These are phyloP conservation scores for Dioszegia aurantiaca DNA, from an alignment of 768 basidiomycete species.

Conservation along the genomic window DNA sequence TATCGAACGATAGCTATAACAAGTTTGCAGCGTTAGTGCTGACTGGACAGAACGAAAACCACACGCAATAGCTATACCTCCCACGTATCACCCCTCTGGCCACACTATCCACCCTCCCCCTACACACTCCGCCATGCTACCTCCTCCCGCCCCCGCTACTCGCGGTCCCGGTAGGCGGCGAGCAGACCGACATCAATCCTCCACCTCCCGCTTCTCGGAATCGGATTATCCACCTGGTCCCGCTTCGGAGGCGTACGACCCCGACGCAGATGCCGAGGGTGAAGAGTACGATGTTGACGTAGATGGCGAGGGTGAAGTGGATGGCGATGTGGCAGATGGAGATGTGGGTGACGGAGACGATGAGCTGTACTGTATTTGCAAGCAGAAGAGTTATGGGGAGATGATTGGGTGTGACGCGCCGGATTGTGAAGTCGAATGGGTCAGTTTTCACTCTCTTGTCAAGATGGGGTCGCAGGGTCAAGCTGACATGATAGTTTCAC, in stretches of 20 bases:
- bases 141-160: slow-evolving; percentile 24
- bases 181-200: slow-evolving; percentile 19
- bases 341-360: slow-evolving; percentile 63
- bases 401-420: slow-evolving; percentile 91
- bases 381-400: slow-evolving; percentile 79
- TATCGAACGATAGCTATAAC: not conserved
- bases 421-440: slow-evolving; percentile 84
- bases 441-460: slow-evolving; percentile 55
- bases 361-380: slow-evolving; percentile 78
- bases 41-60: slow-evolving; percentile 39
- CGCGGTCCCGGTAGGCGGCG: slow-evolving; percentile 13
- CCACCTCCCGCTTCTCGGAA: slow-evolving; percentile 18
- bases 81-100: slow-evolving; percentile 15
- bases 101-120: slow-evolving; percentile 24
- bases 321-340: slow-evolving; percentile 56
- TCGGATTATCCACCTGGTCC: not conserved
- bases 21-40: too few species aligned
- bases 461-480: not conserved
- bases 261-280: slow-evolving; percentile 20
- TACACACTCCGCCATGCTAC: slow-evolving; percentile 22
- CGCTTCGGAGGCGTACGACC: slow-evolving; percentile 29
- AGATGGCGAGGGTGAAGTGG: slow-evolving; percentile 52
- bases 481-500: slow-evolving; percentile 58
- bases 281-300: slow-evolving; percentile 35
- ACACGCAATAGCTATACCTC: slow-evolving; percentile 29